A percentile compares a stretch with the other conserved stretches of the same genome.
Conservation (phyloP, 345 rosid species). For the Hibiscus mutabilis region DNA sequence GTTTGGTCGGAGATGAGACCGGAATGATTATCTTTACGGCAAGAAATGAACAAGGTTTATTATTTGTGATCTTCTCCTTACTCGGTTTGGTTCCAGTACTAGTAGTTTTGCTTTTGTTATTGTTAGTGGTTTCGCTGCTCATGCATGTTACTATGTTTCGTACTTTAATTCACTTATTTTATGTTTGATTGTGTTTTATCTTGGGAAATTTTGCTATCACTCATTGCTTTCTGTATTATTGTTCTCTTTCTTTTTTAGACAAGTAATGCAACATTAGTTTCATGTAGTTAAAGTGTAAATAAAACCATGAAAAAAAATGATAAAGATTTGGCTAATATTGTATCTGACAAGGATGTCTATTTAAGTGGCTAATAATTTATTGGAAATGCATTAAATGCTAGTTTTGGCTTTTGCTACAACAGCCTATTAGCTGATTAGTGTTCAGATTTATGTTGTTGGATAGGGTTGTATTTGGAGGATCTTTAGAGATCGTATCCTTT, state of each 20-base stretch:
- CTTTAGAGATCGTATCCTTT: not conserved
- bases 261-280: not conserved
- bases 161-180: not conserved
- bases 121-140: not conserved
- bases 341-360: too few species aligned
- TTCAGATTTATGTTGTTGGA: not conserved
- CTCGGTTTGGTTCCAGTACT: not conserved
- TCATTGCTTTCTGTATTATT: not conserved
- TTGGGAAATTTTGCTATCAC: not conserved
- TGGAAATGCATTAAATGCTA: not conserved
- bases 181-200: not conserved
- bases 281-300: not conserved
- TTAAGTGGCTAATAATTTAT: not conserved
- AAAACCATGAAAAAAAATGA: not conserved
- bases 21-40: constrained; percentile 83
- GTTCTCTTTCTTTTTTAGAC: not conserved
- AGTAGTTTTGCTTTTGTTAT: not conserved
- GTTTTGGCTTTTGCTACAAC: not conserved
- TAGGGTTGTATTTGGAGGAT: not conserved
- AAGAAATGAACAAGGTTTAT: constrained; percentile 83
- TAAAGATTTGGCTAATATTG: too few species aligned
- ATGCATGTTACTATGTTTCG: not conserved
- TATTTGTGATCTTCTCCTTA: not conserved
- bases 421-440: not conserved
- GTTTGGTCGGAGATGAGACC: constrained; percentile 90